phyloP scores from a whole-genome alignment of 805 yeast genomes.

The Yamadazyma ubonensis region DNA sequence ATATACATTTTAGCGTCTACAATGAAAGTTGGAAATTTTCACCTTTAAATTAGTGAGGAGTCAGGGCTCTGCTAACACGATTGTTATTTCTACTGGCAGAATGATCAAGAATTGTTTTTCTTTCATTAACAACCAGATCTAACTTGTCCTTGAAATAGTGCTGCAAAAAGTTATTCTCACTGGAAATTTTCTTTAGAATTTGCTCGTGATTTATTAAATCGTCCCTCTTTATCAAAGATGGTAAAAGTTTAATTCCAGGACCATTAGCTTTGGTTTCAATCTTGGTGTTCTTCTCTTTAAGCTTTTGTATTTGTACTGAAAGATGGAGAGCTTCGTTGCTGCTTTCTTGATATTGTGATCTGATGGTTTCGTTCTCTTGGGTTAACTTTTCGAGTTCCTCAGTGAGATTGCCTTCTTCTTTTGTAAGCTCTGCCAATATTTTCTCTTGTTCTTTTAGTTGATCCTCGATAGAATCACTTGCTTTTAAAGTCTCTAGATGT shows the following conservation, averaged over 20 bases:
- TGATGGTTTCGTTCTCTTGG: constrained; percentile 28
- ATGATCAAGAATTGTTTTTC: constrained; percentile 29
- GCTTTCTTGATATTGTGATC: constrained; percentile 33
- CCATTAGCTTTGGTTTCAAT: constrained; percentile 27
- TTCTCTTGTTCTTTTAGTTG: constrained; percentile 21
- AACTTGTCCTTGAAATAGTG: constrained; percentile 29
- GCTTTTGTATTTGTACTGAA: constrained; percentile 20
- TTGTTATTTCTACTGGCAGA: constrained; percentile 31
- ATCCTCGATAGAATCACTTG: constrained; percentile 5
- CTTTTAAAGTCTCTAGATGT: constrained; percentile 12
- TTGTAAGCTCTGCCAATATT: constrained; percentile 22
- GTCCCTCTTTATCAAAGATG: constrained; percentile 34
- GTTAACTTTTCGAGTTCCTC: constrained; percentile 25
- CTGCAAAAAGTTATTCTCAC: constrained; percentile 31
- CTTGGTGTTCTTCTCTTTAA: constrained; percentile 20
- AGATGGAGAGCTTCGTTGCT: constrained; percentile 35
- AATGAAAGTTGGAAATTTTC: too few species aligned
- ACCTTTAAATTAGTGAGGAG: constrained; percentile 38
- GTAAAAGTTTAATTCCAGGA: constrained; percentile 36
- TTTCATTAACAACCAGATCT: constrained; percentile 35
- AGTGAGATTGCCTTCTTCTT: constrained; percentile 25
- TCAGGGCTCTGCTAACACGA: constrained; percentile 39
- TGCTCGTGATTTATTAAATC: constrained; percentile 28
- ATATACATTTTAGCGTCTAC: too few species aligned
- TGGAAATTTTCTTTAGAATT: constrained; percentile 23